Conservation (phyloP, 768 basidiomycete genomes). For the Amanita jacksonii region DNA sequence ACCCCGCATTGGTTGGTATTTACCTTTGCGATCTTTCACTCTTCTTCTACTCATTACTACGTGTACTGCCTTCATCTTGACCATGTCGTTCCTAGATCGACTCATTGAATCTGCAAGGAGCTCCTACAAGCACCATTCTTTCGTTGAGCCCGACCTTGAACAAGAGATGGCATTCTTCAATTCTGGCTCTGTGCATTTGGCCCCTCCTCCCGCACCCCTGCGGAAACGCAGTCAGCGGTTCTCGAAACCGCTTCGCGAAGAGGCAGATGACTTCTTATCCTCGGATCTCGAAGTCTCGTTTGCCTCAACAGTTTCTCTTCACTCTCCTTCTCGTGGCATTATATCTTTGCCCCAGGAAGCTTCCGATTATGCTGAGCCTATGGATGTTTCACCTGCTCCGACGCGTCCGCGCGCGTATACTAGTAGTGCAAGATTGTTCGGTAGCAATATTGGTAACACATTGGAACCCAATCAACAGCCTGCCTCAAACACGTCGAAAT, state of each 20-base stretch:
- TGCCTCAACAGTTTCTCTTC: conserved; percentile 72
- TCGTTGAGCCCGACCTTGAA: conserved; percentile 12
- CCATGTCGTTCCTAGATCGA: conserved; percentile 30
- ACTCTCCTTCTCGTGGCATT: conserved; percentile 52
- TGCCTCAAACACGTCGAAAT: conserved; percentile 26
- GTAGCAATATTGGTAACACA: conserved; percentile 62
- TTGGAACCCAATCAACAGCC: conserved; percentile 24
- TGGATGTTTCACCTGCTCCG: conserved; percentile 73
- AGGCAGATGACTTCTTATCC: conserved; percentile 57
- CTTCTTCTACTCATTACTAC: neutral
- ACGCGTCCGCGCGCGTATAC: conserved; percentile 59
- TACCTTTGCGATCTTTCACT: neutral
- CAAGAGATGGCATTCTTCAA: conserved; percentile 50
- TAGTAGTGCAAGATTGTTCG: conserved; percentile 58
- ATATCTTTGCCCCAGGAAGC: conserved; percentile 37
- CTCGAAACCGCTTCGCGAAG: conserved; percentile 30
- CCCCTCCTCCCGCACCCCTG: conserved; percentile 34
- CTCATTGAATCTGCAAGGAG: conserved; percentile 20
- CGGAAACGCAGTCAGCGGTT: conserved; percentile 40
- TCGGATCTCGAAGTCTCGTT: conserved; percentile 80
- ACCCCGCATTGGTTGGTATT: conserved; percentile 6
- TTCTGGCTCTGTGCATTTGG: conserved; percentile 30
- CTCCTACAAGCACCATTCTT: conserved; percentile 4
- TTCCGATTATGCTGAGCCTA: conserved; percentile 43
- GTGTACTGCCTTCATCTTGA: conserved; percentile 12